phyloP scores from a whole-genome alignment of 2,329 filamentous ascomycete genomes.

The Colletotrichum shisoi region DNA sequence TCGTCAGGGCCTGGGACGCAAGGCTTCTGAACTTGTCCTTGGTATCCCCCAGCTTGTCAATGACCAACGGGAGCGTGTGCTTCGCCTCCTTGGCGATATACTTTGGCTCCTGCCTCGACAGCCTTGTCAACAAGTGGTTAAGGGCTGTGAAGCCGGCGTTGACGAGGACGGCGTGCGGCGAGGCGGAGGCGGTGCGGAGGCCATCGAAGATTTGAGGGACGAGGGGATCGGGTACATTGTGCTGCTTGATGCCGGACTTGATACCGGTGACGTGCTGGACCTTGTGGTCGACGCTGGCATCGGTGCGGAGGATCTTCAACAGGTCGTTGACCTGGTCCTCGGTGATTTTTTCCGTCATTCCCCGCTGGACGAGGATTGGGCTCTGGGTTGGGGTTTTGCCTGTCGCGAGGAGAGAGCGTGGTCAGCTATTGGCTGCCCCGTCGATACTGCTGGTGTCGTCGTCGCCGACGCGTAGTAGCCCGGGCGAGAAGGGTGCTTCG shows the following conservation, averaged over 20 bases:
- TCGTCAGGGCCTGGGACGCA: conserved; percentile 77
- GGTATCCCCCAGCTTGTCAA: conserved; percentile 86
- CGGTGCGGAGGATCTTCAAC: conserved; percentile 63
- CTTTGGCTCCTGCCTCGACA: conserved; percentile 84
- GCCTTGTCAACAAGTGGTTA: conserved; percentile 84
- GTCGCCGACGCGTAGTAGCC: conserved; percentile 6
- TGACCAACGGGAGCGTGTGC: conserved; percentile 75
- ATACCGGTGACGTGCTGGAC: conserved; percentile 74
- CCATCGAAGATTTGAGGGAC: conserved; percentile 82
- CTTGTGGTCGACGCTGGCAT: conserved; percentile 74
- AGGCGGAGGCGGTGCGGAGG: conserved; percentile 75
- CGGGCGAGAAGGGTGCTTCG: neutral
- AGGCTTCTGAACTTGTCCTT: conserved; percentile 84
- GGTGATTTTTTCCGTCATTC: conserved; percentile 66
- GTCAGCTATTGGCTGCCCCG: conserved; percentile 21
- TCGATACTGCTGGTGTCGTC: neutral
- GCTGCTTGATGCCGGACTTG: conserved; percentile 91
- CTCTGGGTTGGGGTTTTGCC: conserved; percentile 15
- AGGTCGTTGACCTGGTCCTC: conserved; percentile 67
- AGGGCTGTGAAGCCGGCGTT: conserved; percentile 87
- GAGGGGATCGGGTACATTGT: conserved; percentile 80
- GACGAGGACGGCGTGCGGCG: conserved; percentile 78
- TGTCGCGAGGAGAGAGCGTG: conserved; percentile 3
- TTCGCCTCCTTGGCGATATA: conserved; percentile 73
- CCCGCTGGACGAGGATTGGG: conserved; percentile 34